Evolutionary conservation across 1,284 basidiomycete species (phyloP), one percentile per base, ranked within the genome.

Genomic region (Cutaneotrichosporon cavernicola): DNA sequence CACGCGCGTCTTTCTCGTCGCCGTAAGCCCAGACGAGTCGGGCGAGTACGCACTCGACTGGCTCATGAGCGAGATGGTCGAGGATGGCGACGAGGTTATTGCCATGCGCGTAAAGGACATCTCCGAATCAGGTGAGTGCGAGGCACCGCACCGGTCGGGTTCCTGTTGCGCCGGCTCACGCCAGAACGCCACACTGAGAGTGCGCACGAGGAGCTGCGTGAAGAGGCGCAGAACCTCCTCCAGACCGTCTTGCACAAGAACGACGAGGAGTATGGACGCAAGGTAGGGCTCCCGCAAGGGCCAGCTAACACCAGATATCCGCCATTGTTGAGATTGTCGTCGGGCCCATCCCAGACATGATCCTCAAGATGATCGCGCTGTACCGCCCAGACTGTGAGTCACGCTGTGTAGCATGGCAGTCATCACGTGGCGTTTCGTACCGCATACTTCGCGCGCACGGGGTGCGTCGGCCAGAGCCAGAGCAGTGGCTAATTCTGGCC

Each of bases 321-420:
- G 87, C 98, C 66, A 90, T 97, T 57, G 88, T 98, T 63, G 96
- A 98, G 82, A 95, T 92, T 74, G 90, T 97, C 49, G 91, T 93
- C 0, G 96, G 96, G 38, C 89, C 88, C 67, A 88, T 97, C 7
- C 90, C 91, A 0, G 87, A 90, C 62, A 94, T 91, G 10, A 88
- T 98, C 66, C 90, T 94, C 73, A 88, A 92, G 56, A 86, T 99
- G 70, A 96, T 98, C 68, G 91, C 93, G 2, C 86, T 98, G 46
- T 98, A 99, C 76, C 88, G 94, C 52, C 96, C 96, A 2, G 95
- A 99, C 79, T 92, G 79, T 79, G 58, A 76, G 78, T 73, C 43
- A 46, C 43, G 43, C 43, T 16, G 43, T 46, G 43, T 46, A n/a
- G 18, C 43, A n/a, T 46, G 13, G 43, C 18, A 46, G 43, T 46